Percentiles rank a stretch among this genome's conserved stretches.
These are phyloP conservation scores for Diplogelasinospora grovesii DNA, from an alignment of 495 filamentous ascomycete genomes.

Conservation along the genomic window DNA sequence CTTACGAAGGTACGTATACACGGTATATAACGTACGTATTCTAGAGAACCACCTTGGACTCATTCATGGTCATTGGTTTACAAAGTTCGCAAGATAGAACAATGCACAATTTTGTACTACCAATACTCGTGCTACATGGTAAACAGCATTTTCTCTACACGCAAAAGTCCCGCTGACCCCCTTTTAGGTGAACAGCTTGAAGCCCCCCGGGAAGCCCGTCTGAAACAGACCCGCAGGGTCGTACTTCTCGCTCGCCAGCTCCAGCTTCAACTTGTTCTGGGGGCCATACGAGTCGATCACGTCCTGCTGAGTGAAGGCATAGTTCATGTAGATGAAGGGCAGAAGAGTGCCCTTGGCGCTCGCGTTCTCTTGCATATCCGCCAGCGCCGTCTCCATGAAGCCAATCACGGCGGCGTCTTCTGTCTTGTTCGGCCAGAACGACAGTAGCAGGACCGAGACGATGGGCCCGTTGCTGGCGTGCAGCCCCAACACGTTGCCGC, in stretches of 20 bases:
- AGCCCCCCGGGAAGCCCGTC: slow-evolving; percentile 27
- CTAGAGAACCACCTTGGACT: too few relatives aligned
- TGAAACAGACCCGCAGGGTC: slow-evolving; percentile 47
- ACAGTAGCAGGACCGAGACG: slow-evolving; percentile 11
- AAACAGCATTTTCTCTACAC: too few relatives aligned
- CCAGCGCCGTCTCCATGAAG: slow-evolving; percentile 4
- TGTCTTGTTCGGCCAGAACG: slow-evolving; percentile 9
- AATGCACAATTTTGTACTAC: too few relatives aligned
- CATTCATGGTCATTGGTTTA: too few relatives aligned
- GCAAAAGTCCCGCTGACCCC: background rate
- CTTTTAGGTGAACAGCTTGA: slow-evolving; percentile 15
- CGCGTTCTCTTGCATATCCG: slow-evolving; percentile 10
- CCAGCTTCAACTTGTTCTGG: slow-evolving; percentile 33
- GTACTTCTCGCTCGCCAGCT: slow-evolving; percentile 35
- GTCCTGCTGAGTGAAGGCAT: slow-evolving; percentile 37
- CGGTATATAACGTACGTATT: too few relatives aligned
- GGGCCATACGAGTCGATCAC: slow-evolving; percentile 43
- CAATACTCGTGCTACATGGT: too few relatives aligned
- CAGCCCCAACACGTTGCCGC: slow-evolving; percentile 27
- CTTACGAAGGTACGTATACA: too few relatives aligned
- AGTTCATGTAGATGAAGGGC: slow-evolving; percentile 34
- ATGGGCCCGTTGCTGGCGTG: slow-evolving; percentile 7
- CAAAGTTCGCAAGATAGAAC: too few relatives aligned
- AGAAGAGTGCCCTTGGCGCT: slow-evolving; percentile 12
- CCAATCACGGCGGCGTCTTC: slow-evolving; percentile 14